Conservation (phyloP, 2,329 filamentous ascomycete genomes). For the Fusarium tricinctum region DNA sequence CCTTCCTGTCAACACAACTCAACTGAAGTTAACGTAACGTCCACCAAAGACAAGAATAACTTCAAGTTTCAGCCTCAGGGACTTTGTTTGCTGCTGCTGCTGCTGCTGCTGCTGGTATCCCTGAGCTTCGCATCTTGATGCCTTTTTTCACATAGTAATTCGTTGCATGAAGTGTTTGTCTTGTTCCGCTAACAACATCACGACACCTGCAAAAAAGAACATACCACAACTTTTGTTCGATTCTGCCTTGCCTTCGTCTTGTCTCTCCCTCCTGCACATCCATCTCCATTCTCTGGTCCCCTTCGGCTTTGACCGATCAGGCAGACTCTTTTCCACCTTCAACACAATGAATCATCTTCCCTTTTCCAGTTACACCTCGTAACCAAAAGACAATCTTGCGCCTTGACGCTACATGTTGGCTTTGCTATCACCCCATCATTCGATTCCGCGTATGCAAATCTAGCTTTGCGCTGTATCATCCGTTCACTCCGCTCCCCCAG, state of each 20-base stretch:
- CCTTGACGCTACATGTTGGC: slow-evolving; percentile 15
- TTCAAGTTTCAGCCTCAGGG: slow-evolving; percentile 21
- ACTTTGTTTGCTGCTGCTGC: slow-evolving; percentile 14
- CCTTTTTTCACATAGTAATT: slow-evolving; percentile 16
- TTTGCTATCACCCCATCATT: slow-evolving; percentile 3
- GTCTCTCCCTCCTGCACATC: slow-evolving; percentile 2
- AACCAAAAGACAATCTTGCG: slow-evolving; percentile 26
- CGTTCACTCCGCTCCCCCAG: slow-evolving; percentile 8
- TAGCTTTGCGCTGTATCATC: slow-evolving; percentile 21
- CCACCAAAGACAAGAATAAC: neutral
- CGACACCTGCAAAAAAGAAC: slow-evolving; percentile 8
- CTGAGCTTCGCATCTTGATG: slow-evolving; percentile 29
- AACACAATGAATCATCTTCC: slow-evolving; percentile 8
- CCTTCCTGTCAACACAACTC: neutral
- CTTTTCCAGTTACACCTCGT: slow-evolving; percentile 15
- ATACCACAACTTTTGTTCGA: neutral
- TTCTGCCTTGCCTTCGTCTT: slow-evolving; percentile 12
- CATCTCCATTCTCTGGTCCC: neutral
- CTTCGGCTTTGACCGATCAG: slow-evolving; percentile 37
- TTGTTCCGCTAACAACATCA: slow-evolving; percentile 9
- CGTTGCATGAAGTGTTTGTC: slow-evolving; percentile 9
- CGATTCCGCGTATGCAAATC: slow-evolving; percentile 13
- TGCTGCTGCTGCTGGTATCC: neutral
- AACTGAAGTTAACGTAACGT: too few species aligned
- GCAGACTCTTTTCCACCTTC: slow-evolving; percentile 17